phyloP scores from a whole-genome alignment of 2,329 filamentous ascomycete genomes.

The Sporothrix mexicana region DNA sequence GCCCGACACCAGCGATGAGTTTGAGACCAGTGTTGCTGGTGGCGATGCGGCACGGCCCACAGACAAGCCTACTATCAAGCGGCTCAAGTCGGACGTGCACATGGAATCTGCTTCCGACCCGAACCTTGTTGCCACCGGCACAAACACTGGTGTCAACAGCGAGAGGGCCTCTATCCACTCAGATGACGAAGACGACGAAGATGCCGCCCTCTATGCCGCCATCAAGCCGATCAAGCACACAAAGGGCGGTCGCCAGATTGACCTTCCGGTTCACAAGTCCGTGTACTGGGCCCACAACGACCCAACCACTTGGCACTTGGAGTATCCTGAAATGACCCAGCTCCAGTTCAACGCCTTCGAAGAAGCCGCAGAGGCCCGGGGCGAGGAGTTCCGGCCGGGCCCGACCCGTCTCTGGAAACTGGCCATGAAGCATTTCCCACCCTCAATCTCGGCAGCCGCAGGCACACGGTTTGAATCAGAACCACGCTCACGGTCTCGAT shows the following conservation, averaged over 20 bases:
- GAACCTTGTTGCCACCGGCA: neutral
- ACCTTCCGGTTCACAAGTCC: constrained; percentile 61
- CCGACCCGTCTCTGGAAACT: constrained; percentile 60
- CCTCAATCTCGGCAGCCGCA: constrained; percentile 38
- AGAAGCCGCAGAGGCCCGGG: constrained; percentile 55
- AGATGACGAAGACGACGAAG: constrained; percentile 50
- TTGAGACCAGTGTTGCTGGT: constrained; percentile 43
- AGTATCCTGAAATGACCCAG: constrained; percentile 69
- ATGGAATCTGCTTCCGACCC: constrained; percentile 43
- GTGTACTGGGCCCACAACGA: constrained; percentile 64
- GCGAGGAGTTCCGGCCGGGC: constrained; percentile 61
- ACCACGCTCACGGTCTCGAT: constrained; percentile 26
- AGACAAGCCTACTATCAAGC: constrained; percentile 59
- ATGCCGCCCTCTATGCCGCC: constrained; percentile 55
- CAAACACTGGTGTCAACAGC: constrained; percentile 3
- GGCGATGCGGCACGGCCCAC: constrained; percentile 34
- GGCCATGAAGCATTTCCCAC: constrained; percentile 65
- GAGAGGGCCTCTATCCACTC: constrained; percentile 39
- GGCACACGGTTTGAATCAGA: constrained; percentile 12
- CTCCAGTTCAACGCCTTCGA: constrained; percentile 63
- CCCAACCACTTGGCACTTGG: constrained; percentile 62
- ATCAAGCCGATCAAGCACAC: constrained; percentile 57
- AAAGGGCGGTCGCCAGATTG: constrained; percentile 62
- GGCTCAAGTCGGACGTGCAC: constrained; percentile 58
- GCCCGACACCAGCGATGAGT: constrained; percentile 59